Base-by-base conservation (phyloP, 176 grass and related monocot species). In the Oryza rufipogon region DNA sequence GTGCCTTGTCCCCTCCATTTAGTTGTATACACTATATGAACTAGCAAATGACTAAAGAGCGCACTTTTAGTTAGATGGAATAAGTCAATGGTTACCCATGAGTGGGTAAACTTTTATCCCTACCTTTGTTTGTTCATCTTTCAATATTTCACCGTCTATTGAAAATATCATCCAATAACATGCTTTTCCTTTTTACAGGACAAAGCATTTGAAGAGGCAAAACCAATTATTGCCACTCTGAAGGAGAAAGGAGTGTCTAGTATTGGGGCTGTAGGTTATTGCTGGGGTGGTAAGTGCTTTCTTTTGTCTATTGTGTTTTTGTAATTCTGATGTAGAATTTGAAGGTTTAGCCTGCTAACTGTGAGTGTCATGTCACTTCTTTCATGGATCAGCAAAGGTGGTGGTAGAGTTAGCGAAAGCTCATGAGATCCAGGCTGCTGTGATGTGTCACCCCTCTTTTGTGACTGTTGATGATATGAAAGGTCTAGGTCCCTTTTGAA, bases 201-300 rank as follows among this genome's bases (percentile, higher is more conserved):
- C 71, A 94, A 94, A 87, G 75, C 64, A 38, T 87, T 83, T 86
- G 84, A 97, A 89, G 86, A 97, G 42, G 92, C 92, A 89, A 94
- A 92, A 82, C 81, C 88, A 75, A 66, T 92, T 69, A 85, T 92
- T 79, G 89, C 80, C 65, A 76, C 91, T 87, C 58, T 97, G 25
- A 97, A 92, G 83, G 86, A 84, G 46, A 92, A 92, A 86, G 94
- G 92, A 42, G 83, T 82, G 32, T 73, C 77, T 76, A 69, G 66
- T 44, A 52, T 97, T 75, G 95, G 95, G 13, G 90, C 95, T 89
- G 88, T 81, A 80, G 95, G 95, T 5, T 97, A 92, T 91, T 94
- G 95, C 81, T 97, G 95, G 95, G 92, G 95, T 78, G 95, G 95
- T 97, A 81, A 87, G 92, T 73, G 16, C 17, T 36, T 13, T 41